Percentiles rank a stretch among this genome's conserved stretches.
These are phyloP conservation scores for Edhazardia aedis DNA, from an alignment of 371 early-diverging fungal species.

Conservation along the genomic window DNA sequence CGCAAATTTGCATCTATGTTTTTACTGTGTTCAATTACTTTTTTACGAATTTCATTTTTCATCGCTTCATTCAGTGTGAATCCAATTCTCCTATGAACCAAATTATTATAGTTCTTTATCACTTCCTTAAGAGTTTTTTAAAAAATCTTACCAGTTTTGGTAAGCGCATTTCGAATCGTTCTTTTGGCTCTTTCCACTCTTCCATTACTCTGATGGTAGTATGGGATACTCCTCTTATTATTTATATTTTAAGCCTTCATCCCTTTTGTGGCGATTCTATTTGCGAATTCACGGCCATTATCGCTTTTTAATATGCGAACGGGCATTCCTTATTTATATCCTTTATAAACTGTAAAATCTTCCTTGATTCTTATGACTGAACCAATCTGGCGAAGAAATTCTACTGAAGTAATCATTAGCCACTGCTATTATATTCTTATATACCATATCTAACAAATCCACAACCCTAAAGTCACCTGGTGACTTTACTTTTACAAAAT, in stretches of 20 bases:
- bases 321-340: background rate
- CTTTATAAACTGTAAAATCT: background rate
- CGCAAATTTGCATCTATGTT: background rate
- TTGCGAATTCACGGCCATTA: background rate
- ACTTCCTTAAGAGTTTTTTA: background rate
- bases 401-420: conserved; percentile 1
- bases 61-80: conserved; percentile 3
- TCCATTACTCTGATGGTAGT: conserved; percentile 4
- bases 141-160: background rate
- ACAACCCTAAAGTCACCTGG: background rate
- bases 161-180: background rate
- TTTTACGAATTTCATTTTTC: too few relatives aligned
- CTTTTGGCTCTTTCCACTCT: background rate
- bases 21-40: background rate
- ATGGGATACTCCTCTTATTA: background rate
- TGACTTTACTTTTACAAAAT: background rate
- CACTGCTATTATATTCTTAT: background rate
- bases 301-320: background rate
- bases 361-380: background rate
- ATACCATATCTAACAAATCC: conserved; percentile 1
- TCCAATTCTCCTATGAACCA: conserved; percentile 1
- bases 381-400: background rate
- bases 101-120: background rate
- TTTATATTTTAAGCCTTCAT: background rate
- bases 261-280: background rate